Percentiles rank a stretch among this genome's conserved stretches.
phyloP scores from a whole-genome alignment of 1,139 yeast species.

The Suhomyces panamericanus region DNA sequence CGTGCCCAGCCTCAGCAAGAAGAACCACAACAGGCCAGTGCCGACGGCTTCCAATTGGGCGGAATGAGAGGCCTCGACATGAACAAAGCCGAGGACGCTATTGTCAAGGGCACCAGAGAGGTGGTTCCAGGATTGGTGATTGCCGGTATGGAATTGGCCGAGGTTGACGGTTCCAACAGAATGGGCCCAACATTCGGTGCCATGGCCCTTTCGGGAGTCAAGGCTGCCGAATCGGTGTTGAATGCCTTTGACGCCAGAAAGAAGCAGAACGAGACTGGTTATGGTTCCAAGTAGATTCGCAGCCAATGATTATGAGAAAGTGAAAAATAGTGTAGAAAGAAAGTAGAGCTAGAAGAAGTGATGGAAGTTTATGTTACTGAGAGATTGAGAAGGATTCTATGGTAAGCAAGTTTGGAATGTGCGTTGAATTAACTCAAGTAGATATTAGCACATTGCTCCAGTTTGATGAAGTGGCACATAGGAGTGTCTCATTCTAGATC shows the following conservation, averaged over 20 bases:
- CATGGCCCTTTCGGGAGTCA: slow-evolving; percentile 74
- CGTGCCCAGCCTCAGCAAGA: slow-evolving; percentile 12
- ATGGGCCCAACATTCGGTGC: slow-evolving; percentile 89
- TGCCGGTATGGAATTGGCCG: slow-evolving; percentile 82
- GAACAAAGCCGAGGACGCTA: slow-evolving; percentile 77
- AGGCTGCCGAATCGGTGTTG: slow-evolving; percentile 67
- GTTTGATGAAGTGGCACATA: too few species aligned
- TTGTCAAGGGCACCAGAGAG: slow-evolving; percentile 70
- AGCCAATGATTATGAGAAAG: not conserved
- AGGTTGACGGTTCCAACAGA: slow-evolving; percentile 74
- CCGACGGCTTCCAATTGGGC: slow-evolving; percentile 51
- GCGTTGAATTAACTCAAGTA: too few species aligned
- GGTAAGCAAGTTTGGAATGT: too few species aligned
- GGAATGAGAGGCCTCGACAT: slow-evolving; percentile 82
- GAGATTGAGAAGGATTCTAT: too few species aligned
- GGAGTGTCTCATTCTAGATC: too few species aligned
- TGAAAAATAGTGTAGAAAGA: too few species aligned
- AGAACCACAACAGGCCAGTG: slow-evolving; percentile 18
- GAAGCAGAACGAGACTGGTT: slow-evolving; percentile 34
- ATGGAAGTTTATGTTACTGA: too few species aligned
- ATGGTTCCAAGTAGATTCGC: slow-evolving; percentile 13
- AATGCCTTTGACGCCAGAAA: slow-evolving; percentile 52
- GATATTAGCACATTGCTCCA: too few species aligned
- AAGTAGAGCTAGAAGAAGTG: too few species aligned
- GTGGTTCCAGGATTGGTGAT: slow-evolving; percentile 71